Evolutionary conservation across 352 stramenopile genomes (phyloP), one percentile per base, ranked within the genome.

Genomic region (Aphanomyces invadans): DNA sequence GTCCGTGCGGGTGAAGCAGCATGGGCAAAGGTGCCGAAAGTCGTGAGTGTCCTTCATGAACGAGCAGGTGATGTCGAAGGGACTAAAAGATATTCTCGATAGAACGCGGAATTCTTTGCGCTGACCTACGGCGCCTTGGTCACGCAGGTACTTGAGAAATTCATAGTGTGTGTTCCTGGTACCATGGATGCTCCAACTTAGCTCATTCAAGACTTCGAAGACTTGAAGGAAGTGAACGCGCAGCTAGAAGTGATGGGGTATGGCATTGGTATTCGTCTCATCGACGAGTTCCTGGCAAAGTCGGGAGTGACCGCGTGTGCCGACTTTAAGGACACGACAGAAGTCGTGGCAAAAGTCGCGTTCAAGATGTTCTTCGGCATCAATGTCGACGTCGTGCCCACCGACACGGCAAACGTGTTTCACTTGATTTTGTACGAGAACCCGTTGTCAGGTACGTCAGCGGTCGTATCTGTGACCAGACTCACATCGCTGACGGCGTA

Each of bases 341-440:
- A 99, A 56, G 89, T 98, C 28, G 84, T 99, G 62, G 86, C 92
- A 38, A 98, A 98, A 67, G 88, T 98, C 28, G 96, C 92, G 5
- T 98, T 99, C 71, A 97, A 97, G 73, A 99, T 99, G 96, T 99
- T 99, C 71, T 73, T 98, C 23, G 96, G 96, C n/a, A 87, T 99
- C 60, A 92, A 83, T 48, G 89, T 84, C 33, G 95, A 99, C 36
- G 83, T 98, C 3, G 71, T 72, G 65, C 76, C 28, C 85, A 92
- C 70, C 97, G 94, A 83, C 95, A 95, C 70, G 74, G 78, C 31
- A 44, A 93, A 68, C 4, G 76, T 80, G 3, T 99, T 96, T 71
- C 96, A 83, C 67, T 83, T 99, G 7, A 74, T 97, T 59, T 89
- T 99, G 59, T 92, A 96, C 68, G 95, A 99, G 38, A 99, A 99